Evolutionary conservation across 257 asterid species (phyloP).

Genomic region (Haberlea rhodopensis): DNA sequence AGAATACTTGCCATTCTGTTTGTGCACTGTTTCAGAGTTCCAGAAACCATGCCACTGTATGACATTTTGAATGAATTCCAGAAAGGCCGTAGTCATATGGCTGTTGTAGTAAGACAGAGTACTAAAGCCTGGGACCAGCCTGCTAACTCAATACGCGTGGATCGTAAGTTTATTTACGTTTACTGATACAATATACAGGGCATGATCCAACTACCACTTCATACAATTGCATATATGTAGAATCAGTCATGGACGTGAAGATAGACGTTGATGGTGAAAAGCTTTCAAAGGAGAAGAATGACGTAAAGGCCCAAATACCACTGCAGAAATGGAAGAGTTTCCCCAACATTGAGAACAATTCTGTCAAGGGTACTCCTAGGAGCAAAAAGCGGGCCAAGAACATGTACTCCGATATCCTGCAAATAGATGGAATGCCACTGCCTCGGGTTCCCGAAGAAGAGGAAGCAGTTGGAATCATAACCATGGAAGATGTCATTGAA

Average conservation of each 20-base stretch:
- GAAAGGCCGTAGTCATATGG: conserved; percentile 98
- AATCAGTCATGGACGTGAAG: conserved; percentile 54
- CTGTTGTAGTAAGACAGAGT: conserved; percentile 69
- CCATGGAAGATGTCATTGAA: conserved; percentile 97
- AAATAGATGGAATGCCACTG: conserved; percentile 69
- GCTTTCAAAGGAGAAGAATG: conserved; percentile 36
- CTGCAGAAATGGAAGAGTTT: conserved; percentile 85
- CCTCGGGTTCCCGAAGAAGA: conserved; percentile 84
- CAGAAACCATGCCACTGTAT: conserved; percentile 75
- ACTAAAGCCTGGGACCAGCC: conserved; percentile 37
- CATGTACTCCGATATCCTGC: conserved; percentile 81
- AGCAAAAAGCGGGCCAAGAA: conserved; percentile 83
- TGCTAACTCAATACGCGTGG: conserved; percentile 29
- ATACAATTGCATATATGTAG: conserved; percentile 23
- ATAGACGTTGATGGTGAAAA: conserved; percentile 68
- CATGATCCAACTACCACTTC: neutral
- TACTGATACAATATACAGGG: neutral
- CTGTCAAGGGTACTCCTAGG: conserved; percentile 52
- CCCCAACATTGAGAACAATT: conserved; percentile 55
- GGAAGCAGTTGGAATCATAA: conserved; percentile 86
- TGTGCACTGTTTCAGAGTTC: conserved; percentile 46
- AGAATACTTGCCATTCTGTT: conserved; percentile 15
- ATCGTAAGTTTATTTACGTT: conserved; percentile 36
- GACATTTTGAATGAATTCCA: conserved; percentile 96
- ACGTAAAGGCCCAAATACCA: conserved; percentile 42